These are phyloP conservation scores for Melampsora larici-populina DNA, from an alignment of 1,284 basidiomycete genomes.

Conservation along the genomic window DNA sequence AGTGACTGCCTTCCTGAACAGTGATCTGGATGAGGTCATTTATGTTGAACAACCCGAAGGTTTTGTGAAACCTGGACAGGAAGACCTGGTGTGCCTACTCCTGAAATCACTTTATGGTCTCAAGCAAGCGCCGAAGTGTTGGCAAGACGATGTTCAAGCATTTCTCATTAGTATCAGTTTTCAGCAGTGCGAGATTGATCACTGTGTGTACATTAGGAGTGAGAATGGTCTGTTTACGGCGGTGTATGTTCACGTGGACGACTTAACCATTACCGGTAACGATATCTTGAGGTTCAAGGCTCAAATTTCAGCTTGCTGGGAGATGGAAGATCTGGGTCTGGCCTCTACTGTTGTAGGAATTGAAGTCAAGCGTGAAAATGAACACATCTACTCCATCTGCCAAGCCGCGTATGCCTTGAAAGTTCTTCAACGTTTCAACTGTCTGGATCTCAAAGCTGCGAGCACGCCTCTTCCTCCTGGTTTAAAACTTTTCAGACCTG, in stretches of 20 bases:
- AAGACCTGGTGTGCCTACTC: too few relatives aligned
- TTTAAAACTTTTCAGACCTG: background rate
- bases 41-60: too few relatives aligned
- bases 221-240: too few relatives aligned
- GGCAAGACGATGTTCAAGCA: too few relatives aligned
- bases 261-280: background rate
- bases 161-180: too few relatives aligned
- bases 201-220: too few relatives aligned
- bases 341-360: background rate
- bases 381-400: background rate
- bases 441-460: background rate
- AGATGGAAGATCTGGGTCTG: conserved; percentile 8
- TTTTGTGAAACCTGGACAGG: too few relatives aligned
- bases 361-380: background rate
- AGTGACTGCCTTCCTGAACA: too few relatives aligned
- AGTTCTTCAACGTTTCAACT: background rate
- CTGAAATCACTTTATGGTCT: too few relatives aligned
- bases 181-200: too few relatives aligned
- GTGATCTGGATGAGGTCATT: too few relatives aligned
- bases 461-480: background rate
- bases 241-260: conserved; percentile 19
- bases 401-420: background rate
- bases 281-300: background rate
- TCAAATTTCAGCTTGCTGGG: background rate
- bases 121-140: too few relatives aligned